A percentile compares a stretch with the other conserved stretches of the same genome.
phyloP scores from a whole-genome alignment of 2,329 filamentous ascomycete genomes.

The Aphanoascus verrucosus region DNA sequence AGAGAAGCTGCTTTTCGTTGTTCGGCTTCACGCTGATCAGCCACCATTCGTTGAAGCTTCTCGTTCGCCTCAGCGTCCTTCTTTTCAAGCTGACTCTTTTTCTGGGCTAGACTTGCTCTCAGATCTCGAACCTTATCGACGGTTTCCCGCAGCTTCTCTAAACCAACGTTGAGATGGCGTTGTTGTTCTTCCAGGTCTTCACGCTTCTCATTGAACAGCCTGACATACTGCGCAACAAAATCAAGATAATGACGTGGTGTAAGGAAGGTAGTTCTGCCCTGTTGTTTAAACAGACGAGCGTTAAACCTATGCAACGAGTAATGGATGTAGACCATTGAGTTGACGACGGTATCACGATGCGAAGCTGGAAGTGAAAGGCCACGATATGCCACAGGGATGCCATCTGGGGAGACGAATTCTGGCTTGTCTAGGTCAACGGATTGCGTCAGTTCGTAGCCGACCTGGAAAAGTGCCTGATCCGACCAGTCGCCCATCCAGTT shows the following conservation, averaged over 20 bases:
- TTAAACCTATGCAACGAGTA: slow-evolving; percentile 91
- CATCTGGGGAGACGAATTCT: slow-evolving; percentile 77
- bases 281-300: slow-evolving; percentile 73
- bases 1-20: slow-evolving; percentile 78
- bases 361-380: slow-evolving; percentile 73
- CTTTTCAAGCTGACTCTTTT: slow-evolving; percentile 83
- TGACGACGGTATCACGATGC: slow-evolving; percentile 85
- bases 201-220: slow-evolving; percentile 93
- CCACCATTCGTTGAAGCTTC: slow-evolving; percentile 93
- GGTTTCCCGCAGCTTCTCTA: slow-evolving; percentile 93
- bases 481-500: slow-evolving; percentile 99
- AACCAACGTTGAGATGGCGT: slow-evolving; percentile 91
- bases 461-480: slow-evolving; percentile 96
- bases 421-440: slow-evolving; percentile 89
- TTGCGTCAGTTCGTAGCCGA: slow-evolving; percentile 87
- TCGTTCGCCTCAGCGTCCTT: slow-evolving; percentile 95
- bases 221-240: slow-evolving; percentile 95
- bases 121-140: slow-evolving; percentile 95
- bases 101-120: slow-evolving; percentile 79
- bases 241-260: slow-evolving; percentile 96
- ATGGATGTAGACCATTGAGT: slow-evolving; percentile 98
- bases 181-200: slow-evolving; percentile 98
- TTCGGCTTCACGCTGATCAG: slow-evolving; percentile 88
- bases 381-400: slow-evolving; percentile 83
- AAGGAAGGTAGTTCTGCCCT: slow-evolving; percentile 83